Evolutionary conservation across 1,284 basidiomycete genomes (phyloP).

Genomic region (Cryptococcus sp.): DNA sequence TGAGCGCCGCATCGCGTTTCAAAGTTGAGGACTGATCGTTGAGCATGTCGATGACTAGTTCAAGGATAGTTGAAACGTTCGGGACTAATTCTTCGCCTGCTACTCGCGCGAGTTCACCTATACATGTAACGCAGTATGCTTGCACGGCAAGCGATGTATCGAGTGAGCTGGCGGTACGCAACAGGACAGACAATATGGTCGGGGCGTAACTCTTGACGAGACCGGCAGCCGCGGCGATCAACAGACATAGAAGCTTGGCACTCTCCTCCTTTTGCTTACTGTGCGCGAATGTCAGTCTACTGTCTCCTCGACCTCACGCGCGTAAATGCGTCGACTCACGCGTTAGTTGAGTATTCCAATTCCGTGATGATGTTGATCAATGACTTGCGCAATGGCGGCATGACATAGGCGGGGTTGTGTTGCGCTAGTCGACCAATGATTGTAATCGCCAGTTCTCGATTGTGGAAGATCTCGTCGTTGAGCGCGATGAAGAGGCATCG

Average conservation of each 20-base stretch:
- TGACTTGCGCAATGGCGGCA: constrained; percentile 94
- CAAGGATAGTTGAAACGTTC: constrained; percentile 83
- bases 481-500: constrained; percentile 95
- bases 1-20: constrained; percentile 91
- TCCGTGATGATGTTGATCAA: constrained; percentile 96
- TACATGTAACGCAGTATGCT: constrained; percentile 88
- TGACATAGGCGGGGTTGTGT: constrained; percentile 98
- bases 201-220: constrained; percentile 96
- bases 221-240: constrained; percentile 86
- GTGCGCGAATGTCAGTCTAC: constrained; percentile 6
- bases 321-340: constrained; percentile 57
- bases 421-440: constrained; percentile 92
- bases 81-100: constrained; percentile 89
- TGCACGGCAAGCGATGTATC: constrained; percentile 85
- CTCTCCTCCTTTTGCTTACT: constrained; percentile 85
- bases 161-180: constrained; percentile 73
- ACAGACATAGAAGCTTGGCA: constrained; percentile 78
- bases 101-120: constrained; percentile 91
- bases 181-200: constrained; percentile 89
- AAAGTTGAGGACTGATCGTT: constrained; percentile 72
- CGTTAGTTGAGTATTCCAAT: constrained; percentile 91
- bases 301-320: not conserved
- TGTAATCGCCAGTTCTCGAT: constrained; percentile 83
- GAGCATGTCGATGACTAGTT: constrained; percentile 83
- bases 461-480: constrained; percentile 95